These are phyloP conservation scores for Silene noctiflora DNA, from an alignment of 179 eudicot species.

Conservation along the genomic window DNA sequence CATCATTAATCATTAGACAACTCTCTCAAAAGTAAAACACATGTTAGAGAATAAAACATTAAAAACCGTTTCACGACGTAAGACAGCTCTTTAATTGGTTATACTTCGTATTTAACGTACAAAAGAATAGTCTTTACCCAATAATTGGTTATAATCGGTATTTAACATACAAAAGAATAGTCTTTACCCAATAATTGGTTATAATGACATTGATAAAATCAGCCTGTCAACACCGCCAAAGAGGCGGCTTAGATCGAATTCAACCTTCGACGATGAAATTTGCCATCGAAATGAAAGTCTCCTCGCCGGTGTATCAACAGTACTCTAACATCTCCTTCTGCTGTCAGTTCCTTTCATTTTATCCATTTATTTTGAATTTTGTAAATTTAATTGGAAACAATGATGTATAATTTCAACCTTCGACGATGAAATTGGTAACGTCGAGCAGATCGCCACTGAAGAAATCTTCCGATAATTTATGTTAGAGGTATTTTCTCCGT, in stretches of 20 bases:
- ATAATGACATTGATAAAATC: not conserved
- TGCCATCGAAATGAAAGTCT: slow-evolving; percentile 44
- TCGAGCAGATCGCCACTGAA: no score
- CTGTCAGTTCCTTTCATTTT: slow-evolving; percentile 25
- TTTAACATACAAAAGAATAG: slow-evolving; percentile 11
- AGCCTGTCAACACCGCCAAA: no score
- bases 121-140: no score
- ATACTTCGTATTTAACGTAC: no score
- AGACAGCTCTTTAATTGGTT: no score
- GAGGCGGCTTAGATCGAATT: slow-evolving; percentile 42
- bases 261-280: slow-evolving; percentile 28
- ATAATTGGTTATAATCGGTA: slow-evolving; percentile 31
- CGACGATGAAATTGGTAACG: slow-evolving; percentile 14
- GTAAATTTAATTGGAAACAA: not conserved
- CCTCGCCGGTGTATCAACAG: slow-evolving; percentile 44
- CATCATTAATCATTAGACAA: no score
- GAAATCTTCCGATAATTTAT: slow-evolving; percentile 40
- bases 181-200: slow-evolving; percentile 32
- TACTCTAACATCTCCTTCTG: slow-evolving; percentile 39
- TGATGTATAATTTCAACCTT: not conserved
- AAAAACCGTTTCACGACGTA: no score
- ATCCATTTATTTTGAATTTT: no score
- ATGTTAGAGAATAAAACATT: not conserved
- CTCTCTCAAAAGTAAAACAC: no score
- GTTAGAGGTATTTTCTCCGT: no score